These are phyloP conservation scores for Infundibulicybe gibba DNA, from an alignment of 768 basidiomycete species.

Conservation along the genomic window DNA sequence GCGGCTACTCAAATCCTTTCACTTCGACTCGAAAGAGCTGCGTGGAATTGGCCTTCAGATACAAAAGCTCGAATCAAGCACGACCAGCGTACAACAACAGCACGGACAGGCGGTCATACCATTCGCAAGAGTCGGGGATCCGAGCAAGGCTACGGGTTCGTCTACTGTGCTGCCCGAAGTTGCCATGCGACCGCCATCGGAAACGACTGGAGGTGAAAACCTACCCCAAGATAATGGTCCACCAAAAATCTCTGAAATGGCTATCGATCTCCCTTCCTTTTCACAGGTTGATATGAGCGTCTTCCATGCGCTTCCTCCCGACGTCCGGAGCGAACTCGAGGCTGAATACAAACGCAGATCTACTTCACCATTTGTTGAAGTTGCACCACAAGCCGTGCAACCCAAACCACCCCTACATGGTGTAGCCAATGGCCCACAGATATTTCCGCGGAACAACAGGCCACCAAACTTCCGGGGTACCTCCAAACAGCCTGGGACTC, in stretches of 20 bases:
- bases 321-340: constrained; percentile 67
- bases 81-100: constrained; percentile 24
- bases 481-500: constrained; percentile 61
- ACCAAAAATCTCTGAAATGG: neutral
- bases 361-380: constrained; percentile 36
- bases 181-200: constrained; percentile 14
- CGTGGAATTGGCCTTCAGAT: constrained; percentile 91
- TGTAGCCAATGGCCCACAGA: constrained; percentile 6
- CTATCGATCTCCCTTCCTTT: constrained; percentile 57
- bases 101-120: constrained; percentile 58
- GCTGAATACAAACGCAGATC: constrained; percentile 63
- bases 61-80: constrained; percentile 72
- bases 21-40: constrained; percentile 82
- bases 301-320: constrained; percentile 66
- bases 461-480: constrained; percentile 47
- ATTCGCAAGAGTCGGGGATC: constrained; percentile 35
- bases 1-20: constrained; percentile 66
- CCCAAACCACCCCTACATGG: constrained; percentile 3
- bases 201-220: constrained; percentile 4
- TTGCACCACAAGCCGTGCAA: constrained; percentile 7
- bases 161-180: constrained; percentile 9
- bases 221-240: constrained; percentile 12
- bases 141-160: constrained; percentile 9
- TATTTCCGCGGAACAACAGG: constrained; percentile 23
- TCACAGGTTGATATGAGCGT: constrained; percentile 75